Conservation (phyloP, 73 alveolate genomes). For the Paramecium caudatum region DNA sequence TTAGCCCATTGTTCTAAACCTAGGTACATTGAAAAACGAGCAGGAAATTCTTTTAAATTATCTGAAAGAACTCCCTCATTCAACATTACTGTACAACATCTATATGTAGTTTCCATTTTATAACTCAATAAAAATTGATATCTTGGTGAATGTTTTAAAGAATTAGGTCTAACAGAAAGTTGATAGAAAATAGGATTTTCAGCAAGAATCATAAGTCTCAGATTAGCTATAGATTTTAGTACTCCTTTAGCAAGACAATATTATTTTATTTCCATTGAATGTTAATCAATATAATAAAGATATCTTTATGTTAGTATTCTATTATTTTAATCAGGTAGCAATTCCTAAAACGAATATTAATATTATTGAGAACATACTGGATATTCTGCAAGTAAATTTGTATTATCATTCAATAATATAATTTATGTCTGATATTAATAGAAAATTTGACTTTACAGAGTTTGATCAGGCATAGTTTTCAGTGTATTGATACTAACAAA, state of each 20-base stretch:
- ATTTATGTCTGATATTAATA: slow-evolving; percentile 29
- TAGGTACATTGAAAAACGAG: neutral
- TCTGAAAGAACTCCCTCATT: slow-evolving; percentile 52
- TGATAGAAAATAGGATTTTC: slow-evolving; percentile 5
- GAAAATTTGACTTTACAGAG: neutral
- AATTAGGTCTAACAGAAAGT: slow-evolving; percentile 45
- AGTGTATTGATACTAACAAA: slow-evolving; percentile 5
- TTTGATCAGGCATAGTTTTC: neutral
- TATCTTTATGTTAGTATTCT: slow-evolving; percentile 53
- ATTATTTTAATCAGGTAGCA: slow-evolving; percentile 33
- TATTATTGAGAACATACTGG: slow-evolving; percentile 55
- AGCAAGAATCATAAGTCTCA: neutral
- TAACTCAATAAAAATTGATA: slow-evolving; percentile 9
- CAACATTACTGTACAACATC: slow-evolving; percentile 56
- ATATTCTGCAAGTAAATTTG: slow-evolving; percentile 18
- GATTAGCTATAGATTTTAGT: slow-evolving; percentile 28
- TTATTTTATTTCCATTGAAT: slow-evolving; percentile 37
- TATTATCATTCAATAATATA: slow-evolving; percentile 3
- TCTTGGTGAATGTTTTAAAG: neutral
- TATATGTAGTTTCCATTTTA: slow-evolving; percentile 2
- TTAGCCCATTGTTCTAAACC: slow-evolving; percentile 35
- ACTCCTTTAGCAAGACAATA: slow-evolving; percentile 65
- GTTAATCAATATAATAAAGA: slow-evolving; percentile 56
- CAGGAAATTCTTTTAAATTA: slow-evolving; percentile 42
- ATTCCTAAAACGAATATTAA: slow-evolving; percentile 16